Conservation (phyloP, 1,284 basidiomycete species). For the Ceratobasidium sp. region DNA sequence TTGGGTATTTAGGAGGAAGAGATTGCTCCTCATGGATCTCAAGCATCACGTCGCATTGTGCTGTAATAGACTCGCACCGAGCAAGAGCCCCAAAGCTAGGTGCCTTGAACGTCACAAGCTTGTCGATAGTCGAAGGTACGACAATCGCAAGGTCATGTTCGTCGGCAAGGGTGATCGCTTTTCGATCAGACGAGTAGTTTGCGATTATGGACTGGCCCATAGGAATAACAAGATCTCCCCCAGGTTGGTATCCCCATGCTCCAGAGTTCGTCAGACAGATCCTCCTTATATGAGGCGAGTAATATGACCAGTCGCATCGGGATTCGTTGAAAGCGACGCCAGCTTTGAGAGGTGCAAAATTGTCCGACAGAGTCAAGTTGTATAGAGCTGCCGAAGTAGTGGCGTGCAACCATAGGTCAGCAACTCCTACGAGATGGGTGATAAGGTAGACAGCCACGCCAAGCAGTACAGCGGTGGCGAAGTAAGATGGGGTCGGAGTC, state of each 20-base stretch:
- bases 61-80: background rate
- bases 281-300: background rate
- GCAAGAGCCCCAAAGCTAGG: background rate
- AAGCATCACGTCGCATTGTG: too few species aligned
- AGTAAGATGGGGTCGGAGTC: background rate
- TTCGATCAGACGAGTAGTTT: background rate
- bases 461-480: background rate
- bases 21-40: too few species aligned
- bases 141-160: background rate
- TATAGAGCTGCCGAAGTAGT: background rate
- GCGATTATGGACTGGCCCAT: background rate
- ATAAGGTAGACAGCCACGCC: constrained; percentile 6
- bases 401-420: constrained; percentile 3
- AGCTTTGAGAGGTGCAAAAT: background rate
- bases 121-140: background rate
- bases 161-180: background rate
- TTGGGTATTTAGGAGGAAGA: too few species aligned
- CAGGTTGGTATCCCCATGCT: constrained; percentile 55
- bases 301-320: background rate
- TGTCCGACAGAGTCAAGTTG: background rate
- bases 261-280: constrained; percentile 63
- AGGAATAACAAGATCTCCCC: background rate
- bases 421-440: background rate
- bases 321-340: background rate
- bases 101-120: background rate